phyloP scores from a whole-genome alignment of 2,329 filamentous ascomycete species.

The Coniochaeta ligniaria region DNA sequence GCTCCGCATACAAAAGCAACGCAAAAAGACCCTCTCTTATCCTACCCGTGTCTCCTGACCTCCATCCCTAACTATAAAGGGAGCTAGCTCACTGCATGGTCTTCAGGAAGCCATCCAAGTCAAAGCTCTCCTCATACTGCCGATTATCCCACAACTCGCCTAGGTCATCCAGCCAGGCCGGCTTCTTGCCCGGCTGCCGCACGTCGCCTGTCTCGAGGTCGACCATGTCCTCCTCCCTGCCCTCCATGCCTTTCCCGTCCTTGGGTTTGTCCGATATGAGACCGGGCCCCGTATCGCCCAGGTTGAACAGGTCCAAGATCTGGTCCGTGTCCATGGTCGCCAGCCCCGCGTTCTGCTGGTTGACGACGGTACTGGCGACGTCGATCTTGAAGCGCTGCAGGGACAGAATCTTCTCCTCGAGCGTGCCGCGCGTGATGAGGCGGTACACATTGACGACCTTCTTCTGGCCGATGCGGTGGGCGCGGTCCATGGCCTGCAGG shows the following conservation, averaged over 20 bases:
- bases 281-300: conserved; percentile 69
- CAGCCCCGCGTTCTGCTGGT: conserved; percentile 94
- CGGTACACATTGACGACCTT: conserved; percentile 99
- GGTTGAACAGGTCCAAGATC: conserved; percentile 91
- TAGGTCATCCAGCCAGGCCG: conserved; percentile 83
- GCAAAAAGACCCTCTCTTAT: background rate
- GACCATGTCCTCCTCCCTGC: conserved; percentile 77
- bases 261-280: conserved; percentile 56
- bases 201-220: conserved; percentile 90
- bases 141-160: conserved; percentile 96
- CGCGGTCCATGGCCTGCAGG: conserved; percentile 97
- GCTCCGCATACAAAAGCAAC: background rate
- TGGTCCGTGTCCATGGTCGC: conserved; percentile 97
- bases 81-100: conserved; percentile 61
- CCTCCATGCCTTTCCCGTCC: conserved; percentile 40
- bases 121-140: conserved; percentile 97
- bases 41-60: background rate
- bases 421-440: conserved; percentile 86
- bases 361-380: conserved; percentile 94
- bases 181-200: conserved; percentile 89
- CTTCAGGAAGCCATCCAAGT: conserved; percentile 89
- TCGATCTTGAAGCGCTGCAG: conserved; percentile 99
- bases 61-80: background rate
- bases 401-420: conserved; percentile 97
- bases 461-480: conserved; percentile 97